Evolutionary conservation across 2,329 filamentous ascomycete species (phyloP).

Genomic region (Epichloe glyceriae): DNA sequence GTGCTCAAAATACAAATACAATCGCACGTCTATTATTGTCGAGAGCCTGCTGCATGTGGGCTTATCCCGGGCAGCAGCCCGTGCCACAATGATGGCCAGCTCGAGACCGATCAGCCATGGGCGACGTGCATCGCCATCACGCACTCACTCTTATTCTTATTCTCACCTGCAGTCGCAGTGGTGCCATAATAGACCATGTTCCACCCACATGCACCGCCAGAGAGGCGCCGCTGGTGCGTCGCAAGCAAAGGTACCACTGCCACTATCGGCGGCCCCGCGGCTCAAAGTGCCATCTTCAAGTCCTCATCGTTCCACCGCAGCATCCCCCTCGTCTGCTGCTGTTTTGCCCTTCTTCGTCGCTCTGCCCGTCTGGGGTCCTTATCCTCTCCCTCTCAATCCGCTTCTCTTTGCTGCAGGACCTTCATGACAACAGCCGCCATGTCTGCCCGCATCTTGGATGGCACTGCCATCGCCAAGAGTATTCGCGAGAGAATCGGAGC

Average conservation of each 20-base stretch:
- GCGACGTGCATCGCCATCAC: too few species aligned
- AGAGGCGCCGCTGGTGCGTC: neutral
- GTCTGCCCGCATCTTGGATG: conserved; percentile 86
- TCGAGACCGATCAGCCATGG: too few species aligned
- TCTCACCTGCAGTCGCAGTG: too few species aligned
- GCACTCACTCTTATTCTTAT: too few species aligned
- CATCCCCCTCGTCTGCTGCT: neutral
- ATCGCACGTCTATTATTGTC: neutral
- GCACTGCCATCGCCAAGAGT: conserved; percentile 83
- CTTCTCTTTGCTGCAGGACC: conserved; percentile 11
- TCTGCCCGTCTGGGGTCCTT: neutral
- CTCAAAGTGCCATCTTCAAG: neutral
- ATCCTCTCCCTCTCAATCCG: neutral
- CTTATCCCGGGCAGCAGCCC: neutral
- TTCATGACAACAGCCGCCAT: conserved; percentile 49
- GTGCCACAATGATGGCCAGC: too few species aligned
- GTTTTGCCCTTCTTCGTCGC: neutral
- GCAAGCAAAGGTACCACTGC: too few species aligned
- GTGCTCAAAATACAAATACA: neutral
- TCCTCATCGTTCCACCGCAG: neutral
- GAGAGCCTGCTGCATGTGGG: neutral
- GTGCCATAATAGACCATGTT: too few species aligned
- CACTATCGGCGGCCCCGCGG: neutral
- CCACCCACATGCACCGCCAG: neutral
- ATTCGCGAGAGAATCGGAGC: conserved; percentile 72